Percentiles rank a stretch among this genome's conserved stretches.
Conservation (phyloP, 1,284 basidiomycete genomes). For the Hemileia vastatrix region DNA sequence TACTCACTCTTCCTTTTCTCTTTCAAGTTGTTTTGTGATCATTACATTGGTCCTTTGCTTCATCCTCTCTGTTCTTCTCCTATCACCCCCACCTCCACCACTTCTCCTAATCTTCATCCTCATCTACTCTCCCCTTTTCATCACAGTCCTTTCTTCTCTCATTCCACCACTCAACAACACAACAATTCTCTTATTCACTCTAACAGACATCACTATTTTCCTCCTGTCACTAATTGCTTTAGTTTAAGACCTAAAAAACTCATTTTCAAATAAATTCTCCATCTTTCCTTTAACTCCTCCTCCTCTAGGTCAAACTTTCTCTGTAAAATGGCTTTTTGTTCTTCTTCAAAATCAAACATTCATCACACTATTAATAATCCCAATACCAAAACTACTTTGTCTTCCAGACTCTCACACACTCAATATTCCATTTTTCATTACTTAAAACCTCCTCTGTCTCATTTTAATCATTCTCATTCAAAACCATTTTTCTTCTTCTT, state of each 20-base stretch:
- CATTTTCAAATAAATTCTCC: too few relatives aligned
- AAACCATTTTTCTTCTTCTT: neutral
- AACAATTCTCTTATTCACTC: too few relatives aligned
- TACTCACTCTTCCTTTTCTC: neutral
- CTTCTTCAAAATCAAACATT: too few relatives aligned
- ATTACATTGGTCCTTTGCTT: conserved; percentile 81
- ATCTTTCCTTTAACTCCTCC: too few relatives aligned
- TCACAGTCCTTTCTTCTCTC: conserved; percentile 28
- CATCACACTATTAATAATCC: too few relatives aligned
- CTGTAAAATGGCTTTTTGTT: too few relatives aligned
- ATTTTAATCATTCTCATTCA: conserved; percentile 10
- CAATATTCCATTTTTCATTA: conserved; percentile 21
- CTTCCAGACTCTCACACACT: neutral
- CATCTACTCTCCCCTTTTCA: conserved; percentile 29
- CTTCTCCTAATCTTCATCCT: conserved; percentile 52
- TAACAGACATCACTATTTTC: too few relatives aligned
- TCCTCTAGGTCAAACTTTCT: too few relatives aligned
- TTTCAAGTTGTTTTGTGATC: conserved; percentile 48
- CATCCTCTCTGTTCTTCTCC: conserved; percentile 60
- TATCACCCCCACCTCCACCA: conserved; percentile 47
- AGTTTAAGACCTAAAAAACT: too few relatives aligned
- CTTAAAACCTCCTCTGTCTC: conserved; percentile 16
- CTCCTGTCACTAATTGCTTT: too few relatives aligned
- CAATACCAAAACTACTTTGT: too few relatives aligned
- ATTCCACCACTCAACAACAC: conserved; percentile 20